phyloP scores from a whole-genome alignment of 129 eudicot genomes.

The Centaurea solstitialis region DNA sequence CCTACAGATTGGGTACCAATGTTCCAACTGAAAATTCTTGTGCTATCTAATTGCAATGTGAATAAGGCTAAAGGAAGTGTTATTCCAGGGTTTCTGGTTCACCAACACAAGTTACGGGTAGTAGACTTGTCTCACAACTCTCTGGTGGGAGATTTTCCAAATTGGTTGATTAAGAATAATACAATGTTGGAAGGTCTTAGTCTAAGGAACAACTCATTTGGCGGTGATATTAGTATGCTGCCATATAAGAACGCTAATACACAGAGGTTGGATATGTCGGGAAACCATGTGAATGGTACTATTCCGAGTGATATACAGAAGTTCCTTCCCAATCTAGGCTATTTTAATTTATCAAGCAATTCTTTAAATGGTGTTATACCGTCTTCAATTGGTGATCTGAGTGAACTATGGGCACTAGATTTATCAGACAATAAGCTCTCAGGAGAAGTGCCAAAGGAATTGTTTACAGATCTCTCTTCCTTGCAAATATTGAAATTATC shows the following conservation, averaged over 20 bases:
- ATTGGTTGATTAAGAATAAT: slow-evolving; percentile 32
- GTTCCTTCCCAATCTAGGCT: neutral
- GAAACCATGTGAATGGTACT: neutral
- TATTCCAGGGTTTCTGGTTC: slow-evolving; percentile 25
- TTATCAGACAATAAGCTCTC: too few species aligned
- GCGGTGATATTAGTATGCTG: neutral
- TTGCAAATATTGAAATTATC: neutral
- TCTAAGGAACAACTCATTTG: slow-evolving; percentile 16
- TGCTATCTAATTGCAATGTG: slow-evolving; percentile 14
- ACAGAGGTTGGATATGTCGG: slow-evolving; percentile 6
- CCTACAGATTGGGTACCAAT: neutral
- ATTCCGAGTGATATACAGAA: slow-evolving; percentile 5
- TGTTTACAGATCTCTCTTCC: neutral
- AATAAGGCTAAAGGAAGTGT: neutral
- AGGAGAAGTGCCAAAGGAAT: neutral
- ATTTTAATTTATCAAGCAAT: slow-evolving; percentile 28
- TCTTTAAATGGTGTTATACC: slow-evolving; percentile 26
- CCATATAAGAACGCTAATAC: slow-evolving; percentile 4
- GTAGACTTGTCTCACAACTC: slow-evolving; percentile 24
- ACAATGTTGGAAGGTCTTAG: slow-evolving; percentile 6
- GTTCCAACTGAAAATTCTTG: slow-evolving; percentile 23
- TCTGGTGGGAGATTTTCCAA: slow-evolving; percentile 26
- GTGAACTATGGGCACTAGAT: neutral
- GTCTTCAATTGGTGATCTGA: slow-evolving; percentile 12
- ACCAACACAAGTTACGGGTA: slow-evolving; percentile 14